These are phyloP conservation scores for Colletotrichum zoysiae DNA, from an alignment of 2,329 filamentous ascomycete species.

Conservation along the genomic window DNA sequence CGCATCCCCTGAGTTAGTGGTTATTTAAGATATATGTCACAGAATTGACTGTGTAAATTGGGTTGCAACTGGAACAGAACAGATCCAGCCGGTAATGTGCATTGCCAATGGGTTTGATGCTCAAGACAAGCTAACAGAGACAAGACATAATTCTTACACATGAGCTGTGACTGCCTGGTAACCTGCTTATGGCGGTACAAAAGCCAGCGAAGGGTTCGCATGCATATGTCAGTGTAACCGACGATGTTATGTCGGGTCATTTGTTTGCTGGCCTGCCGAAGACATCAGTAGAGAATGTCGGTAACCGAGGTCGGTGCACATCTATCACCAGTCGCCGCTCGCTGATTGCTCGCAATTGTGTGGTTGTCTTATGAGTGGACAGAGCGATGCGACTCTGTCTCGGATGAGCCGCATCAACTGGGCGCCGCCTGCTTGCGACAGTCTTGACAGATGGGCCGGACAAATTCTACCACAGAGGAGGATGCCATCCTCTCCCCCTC, in stretches of 20 bases:
- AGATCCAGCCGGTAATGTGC: not conserved
- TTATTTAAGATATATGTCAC: not conserved
- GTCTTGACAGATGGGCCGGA: constrained; percentile 8
- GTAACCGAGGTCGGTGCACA: constrained; percentile 8
- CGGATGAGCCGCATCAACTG: constrained; percentile 7
- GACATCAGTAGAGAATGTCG: not conserved
- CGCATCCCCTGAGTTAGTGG: not conserved
- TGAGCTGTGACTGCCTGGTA: not conserved
- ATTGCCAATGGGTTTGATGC: not conserved
- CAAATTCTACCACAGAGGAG: not conserved
- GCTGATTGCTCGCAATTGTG: not conserved
- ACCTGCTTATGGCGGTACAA: not conserved
- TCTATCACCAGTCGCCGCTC: not conserved
- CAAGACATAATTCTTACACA: not conserved
- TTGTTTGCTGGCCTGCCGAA: constrained; percentile 17
- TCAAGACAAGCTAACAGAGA: not conserved
- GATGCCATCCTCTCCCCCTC: too few species aligned
- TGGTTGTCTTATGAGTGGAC: constrained; percentile 10
- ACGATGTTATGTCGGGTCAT: constrained; percentile 2
- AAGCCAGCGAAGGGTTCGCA: constrained; percentile 26
- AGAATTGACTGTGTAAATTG: constrained; percentile 24
- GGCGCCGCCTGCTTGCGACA: constrained; percentile 2
- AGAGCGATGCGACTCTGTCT: constrained; percentile 25
- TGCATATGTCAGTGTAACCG: constrained; percentile 11
- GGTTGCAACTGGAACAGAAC: constrained; percentile 2